Percentiles rank a stretch among this genome's conserved stretches.
Conservation (phyloP, 2,329 filamentous ascomycete genomes). For the Decorospora gaudefroyi region DNA sequence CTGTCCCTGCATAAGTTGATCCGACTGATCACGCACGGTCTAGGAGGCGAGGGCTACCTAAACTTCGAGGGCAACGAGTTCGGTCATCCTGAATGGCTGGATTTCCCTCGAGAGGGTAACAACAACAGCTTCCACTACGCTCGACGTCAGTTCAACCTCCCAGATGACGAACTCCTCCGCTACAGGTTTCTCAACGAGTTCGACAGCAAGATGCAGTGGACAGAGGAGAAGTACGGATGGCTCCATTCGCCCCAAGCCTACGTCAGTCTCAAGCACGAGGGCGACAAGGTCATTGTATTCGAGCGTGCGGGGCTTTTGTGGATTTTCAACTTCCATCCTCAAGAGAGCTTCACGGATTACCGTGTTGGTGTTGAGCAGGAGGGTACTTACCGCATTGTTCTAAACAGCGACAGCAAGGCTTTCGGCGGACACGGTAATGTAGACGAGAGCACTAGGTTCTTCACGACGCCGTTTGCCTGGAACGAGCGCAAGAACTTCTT, state of each 20-base stretch:
- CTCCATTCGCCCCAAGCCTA: slow-evolving; percentile 83
- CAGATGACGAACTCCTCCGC: slow-evolving; percentile 81
- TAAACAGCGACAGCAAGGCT: slow-evolving; percentile 76
- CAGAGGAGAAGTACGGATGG: slow-evolving; percentile 90
- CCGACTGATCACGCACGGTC: slow-evolving; percentile 83
- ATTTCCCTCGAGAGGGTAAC: slow-evolving; percentile 94
- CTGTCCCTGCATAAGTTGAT: slow-evolving; percentile 98
- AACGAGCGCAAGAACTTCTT: slow-evolving; percentile 88
- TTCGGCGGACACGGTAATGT: slow-evolving; percentile 82
- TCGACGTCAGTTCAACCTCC: slow-evolving; percentile 88
- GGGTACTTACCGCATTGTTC: slow-evolving; percentile 83
- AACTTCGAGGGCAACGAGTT: slow-evolving; percentile 99
- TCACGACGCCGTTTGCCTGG: slow-evolving; percentile 89
- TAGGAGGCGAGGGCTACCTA: slow-evolving; percentile 95
- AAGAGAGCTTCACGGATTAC: slow-evolving; percentile 86
- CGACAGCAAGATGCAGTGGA: slow-evolving; percentile 86
- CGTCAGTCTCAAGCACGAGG: slow-evolving; percentile 90
- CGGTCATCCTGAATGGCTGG: slow-evolving; percentile 97
- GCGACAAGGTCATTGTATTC: slow-evolving; percentile 93
- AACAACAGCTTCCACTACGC: slow-evolving; percentile 94
- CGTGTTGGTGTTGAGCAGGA: slow-evolving; percentile 82
- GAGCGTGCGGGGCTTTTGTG: slow-evolving; percentile 89
- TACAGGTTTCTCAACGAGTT: slow-evolving; percentile 94
- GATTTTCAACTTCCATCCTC: slow-evolving; percentile 94
- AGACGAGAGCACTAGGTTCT: slow-evolving; percentile 81